Base-by-base conservation (phyloP, 2,329 filamentous ascomycete species). In the Byssochlamys sp. region DNA sequence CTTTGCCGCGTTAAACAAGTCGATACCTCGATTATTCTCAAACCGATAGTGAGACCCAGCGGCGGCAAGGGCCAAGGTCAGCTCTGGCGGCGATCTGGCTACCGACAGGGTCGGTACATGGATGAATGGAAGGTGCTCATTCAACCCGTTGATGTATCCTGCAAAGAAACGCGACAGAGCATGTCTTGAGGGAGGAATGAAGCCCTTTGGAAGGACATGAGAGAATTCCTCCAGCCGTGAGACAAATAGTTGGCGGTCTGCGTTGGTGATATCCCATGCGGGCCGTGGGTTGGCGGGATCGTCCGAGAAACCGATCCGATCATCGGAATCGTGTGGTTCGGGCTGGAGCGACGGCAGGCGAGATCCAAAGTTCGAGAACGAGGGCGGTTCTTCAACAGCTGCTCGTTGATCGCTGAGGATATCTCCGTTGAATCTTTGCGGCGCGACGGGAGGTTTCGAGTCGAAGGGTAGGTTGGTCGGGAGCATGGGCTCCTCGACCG, bases 1-100 rank as follows among this genome's bases (percentile, higher is more conserved):
- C 62, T 80, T 81, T 10, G 80, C 80, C 11, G 80, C 79, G 65
- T 81, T 79, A 63, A 83, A 84, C 2, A 84, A 73, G 51, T 82
- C 77, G 39, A 83, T 80, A 0, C 80, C 81, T 54, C 78, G 71
- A 58, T 68, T 75, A 57, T 77, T 77, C 64, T 78, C 76, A 60
- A 78, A 78, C 39, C 76, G 69, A 60, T 78, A 78, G 61, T 78
- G 76, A 35, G 76, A 77, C 3, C 76, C 76, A 6, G 78, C 76
- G 14, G 80, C 79, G 31, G 79, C 78, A 58, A 81, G 72, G 10
- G 78, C 77, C 2, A 82, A 71, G 1, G 79, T 71, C 10, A 82
- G 69, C 63, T 81, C 80, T 1, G 77, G 74, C 10, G 75, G 75
- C 56, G 68, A 75, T 52, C 68, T 72, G 25, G 75, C 73, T 11